Evolutionary conservation across 2,329 filamentous ascomycete genomes (phyloP), one percentile per base, ranked within the genome.

Genomic region (Mycosphaerelloides madeirae): DNA sequence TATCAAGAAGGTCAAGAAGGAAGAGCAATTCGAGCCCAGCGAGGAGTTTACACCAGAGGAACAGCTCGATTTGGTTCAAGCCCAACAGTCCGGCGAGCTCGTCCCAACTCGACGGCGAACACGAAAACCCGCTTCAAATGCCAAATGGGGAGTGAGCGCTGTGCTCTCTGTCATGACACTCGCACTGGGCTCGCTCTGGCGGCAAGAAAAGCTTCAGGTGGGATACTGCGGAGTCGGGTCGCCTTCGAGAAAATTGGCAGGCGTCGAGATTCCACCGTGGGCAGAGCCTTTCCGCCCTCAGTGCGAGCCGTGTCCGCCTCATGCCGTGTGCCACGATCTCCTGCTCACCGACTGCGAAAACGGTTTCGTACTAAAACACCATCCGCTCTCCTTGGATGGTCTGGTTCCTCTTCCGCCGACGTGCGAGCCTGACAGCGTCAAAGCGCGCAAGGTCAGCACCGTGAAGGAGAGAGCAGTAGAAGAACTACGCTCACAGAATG

Each of bases 1-100:
- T 1, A 60, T 78, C 33, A 65, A 72, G 31, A 69, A 71, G 38
- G 36, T 67, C 19, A 65, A 65, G 35, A 66, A 68, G 32, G 65
- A 73, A 14, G 70, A 75, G n/a, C 68, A 73, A 40, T 63, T 87
- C 5, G 83, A 89, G 49, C 75, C 83, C 0, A 87, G 86, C 3
- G 93, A 97, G 65, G 93, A 98, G 60, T 98, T 97, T 55, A 95
- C 90, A 1, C 87, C 90, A 0, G 88, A 96, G 52, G 91, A 87
- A 61, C 85, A 90, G 66, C 71, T 87, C 12, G 86, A 89, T 52
- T 70, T 94, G 11, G 88, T 83, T n/a, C 76, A 77, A 40, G 84
- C 90, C 53, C 78, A 84, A 39, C 58, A 60, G 36, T 46, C 58
- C 25, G 60, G 60, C 18, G 71, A 74, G 44, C 75, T 79, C 22